These are phyloP conservation scores for Fusarium irregulare DNA, from an alignment of 2,329 filamentous ascomycete species.

Conservation along the genomic window DNA sequence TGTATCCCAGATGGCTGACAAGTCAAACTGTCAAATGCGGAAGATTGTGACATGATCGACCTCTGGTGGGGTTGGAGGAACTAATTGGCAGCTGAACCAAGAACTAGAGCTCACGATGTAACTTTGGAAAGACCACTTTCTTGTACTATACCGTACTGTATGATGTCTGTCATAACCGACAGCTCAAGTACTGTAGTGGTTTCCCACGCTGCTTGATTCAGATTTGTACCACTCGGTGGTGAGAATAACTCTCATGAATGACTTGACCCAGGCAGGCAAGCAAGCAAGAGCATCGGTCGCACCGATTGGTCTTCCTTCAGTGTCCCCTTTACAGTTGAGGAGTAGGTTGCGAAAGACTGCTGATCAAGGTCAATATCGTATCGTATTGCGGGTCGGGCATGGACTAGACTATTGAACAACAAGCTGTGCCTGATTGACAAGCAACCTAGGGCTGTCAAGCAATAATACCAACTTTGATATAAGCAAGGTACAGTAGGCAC, in stretches of 20 bases:
- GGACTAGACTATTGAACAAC: not conserved
- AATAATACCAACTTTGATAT: constrained; percentile 1
- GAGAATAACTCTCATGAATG: not conserved
- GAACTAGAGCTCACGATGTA: constrained; percentile 28
- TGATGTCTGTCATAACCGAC: constrained; percentile 24
- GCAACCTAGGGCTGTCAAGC: constrained; percentile 3
- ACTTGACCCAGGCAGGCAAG: not conserved
- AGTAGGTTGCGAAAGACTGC: not conserved
- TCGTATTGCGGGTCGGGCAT: not conserved
- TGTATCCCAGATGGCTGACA: constrained; percentile 13
- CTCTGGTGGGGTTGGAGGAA: constrained; percentile 10
- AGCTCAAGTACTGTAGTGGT: constrained; percentile 6
- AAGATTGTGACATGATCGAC: constrained; percentile 25
- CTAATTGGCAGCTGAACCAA: constrained; percentile 20
- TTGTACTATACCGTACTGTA: not conserved
- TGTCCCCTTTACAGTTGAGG: not conserved
- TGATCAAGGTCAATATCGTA: constrained; percentile 14
- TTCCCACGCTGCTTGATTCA: constrained; percentile 3
- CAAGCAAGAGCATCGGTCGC: constrained; percentile 1
- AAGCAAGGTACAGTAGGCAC: constrained; percentile 9
- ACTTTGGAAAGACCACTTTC: constrained; percentile 10
- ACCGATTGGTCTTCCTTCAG: not conserved
- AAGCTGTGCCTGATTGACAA: constrained; percentile 3
- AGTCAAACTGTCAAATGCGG: constrained; percentile 36
- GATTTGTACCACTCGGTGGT: not conserved